Conservation (phyloP, 2,329 filamentous ascomycete genomes). For the Aspergillus ochraceoroseus region DNA sequence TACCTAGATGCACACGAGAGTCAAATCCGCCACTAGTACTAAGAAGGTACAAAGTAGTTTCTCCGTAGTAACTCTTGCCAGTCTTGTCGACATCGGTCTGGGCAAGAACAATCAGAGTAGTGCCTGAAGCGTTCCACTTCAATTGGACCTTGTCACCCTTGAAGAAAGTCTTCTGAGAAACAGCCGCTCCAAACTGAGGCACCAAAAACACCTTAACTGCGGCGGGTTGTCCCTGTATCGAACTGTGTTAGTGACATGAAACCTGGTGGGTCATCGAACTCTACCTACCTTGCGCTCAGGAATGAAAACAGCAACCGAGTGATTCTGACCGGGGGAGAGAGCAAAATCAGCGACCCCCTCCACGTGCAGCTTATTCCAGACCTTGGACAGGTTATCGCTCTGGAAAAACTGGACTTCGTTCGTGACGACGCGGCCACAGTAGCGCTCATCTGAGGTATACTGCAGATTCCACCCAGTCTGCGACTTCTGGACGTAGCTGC, state of each 20-base stretch:
- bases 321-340: slow-evolving; percentile 79
- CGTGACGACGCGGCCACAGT: slow-evolving; percentile 87
- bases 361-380: slow-evolving; percentile 92
- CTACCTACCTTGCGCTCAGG: slow-evolving; percentile 90
- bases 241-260: too few relatives aligned
- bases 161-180: slow-evolving; percentile 98
- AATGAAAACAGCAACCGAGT: slow-evolving; percentile 90
- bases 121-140: slow-evolving; percentile 94
- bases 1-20: slow-evolving; percentile 73
- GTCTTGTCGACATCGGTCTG: slow-evolving; percentile 98
- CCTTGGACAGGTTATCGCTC: slow-evolving; percentile 73
- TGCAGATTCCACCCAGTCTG: slow-evolving; percentile 96
- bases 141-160: slow-evolving; percentile 98
- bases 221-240: slow-evolving; percentile 93
- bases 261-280: too few relatives aligned
- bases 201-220: slow-evolving; percentile 92
- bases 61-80: slow-evolving; percentile 98
- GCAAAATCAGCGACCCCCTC: slow-evolving; percentile 89
- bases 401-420: slow-evolving; percentile 98
- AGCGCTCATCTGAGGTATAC: slow-evolving; percentile 89
- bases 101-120: slow-evolving; percentile 85
- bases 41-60: slow-evolving; percentile 93
- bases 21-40: slow-evolving; percentile 90
- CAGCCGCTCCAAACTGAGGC: slow-evolving; percentile 72
- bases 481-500: slow-evolving; percentile 90